Evolutionary conservation across 2,329 filamentous ascomycete genomes (phyloP).

Genomic region (Claviceps cyperi): DNA sequence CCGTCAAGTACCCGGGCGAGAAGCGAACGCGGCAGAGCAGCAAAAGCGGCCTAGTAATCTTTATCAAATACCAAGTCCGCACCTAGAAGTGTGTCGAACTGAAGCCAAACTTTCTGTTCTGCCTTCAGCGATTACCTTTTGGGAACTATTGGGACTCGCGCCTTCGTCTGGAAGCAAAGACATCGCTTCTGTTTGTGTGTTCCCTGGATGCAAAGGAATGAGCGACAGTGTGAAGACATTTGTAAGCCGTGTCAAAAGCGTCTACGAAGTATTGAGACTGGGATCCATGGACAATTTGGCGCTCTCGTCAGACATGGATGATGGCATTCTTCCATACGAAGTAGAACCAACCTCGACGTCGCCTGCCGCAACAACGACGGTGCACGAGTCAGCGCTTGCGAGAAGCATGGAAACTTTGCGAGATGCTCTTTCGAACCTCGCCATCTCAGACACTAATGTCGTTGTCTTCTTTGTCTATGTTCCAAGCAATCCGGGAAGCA

Average conservation of each 20-base stretch:
- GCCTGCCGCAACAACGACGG: conserved; percentile 25
- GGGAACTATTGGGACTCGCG: conserved; percentile 65
- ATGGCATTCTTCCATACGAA: conserved; percentile 36
- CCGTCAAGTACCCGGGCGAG: conserved; percentile 28
- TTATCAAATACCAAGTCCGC: conserved; percentile 52
- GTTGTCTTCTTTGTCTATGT: conserved; percentile 68
- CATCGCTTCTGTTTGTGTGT: conserved; percentile 54
- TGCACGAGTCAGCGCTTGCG: conserved; percentile 29
- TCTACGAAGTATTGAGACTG: conserved; percentile 61
- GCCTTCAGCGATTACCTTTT: conserved; percentile 62
- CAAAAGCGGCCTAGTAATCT: conserved; percentile 36
- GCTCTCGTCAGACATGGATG: conserved; percentile 22
- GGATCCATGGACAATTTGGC: conserved; percentile 46
- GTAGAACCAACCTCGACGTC: conserved; percentile 30
- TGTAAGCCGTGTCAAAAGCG: conserved; percentile 50
- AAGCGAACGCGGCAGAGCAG: conserved; percentile 29
- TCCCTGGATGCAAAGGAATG: conserved; percentile 51
- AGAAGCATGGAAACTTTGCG: conserved; percentile 35
- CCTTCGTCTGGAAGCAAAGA: conserved; percentile 60
- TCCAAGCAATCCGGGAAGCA: conserved; percentile 42
- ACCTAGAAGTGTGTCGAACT: conserved; percentile 56
- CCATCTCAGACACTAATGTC: conserved; percentile 40
- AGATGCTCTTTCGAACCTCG: conserved; percentile 28
- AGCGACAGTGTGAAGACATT: conserved; percentile 47
- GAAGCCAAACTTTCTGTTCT: conserved; percentile 58